These are phyloP conservation scores for Xylariales sp. DNA, from an alignment of 2,329 filamentous ascomycete species.

Conservation along the genomic window DNA sequence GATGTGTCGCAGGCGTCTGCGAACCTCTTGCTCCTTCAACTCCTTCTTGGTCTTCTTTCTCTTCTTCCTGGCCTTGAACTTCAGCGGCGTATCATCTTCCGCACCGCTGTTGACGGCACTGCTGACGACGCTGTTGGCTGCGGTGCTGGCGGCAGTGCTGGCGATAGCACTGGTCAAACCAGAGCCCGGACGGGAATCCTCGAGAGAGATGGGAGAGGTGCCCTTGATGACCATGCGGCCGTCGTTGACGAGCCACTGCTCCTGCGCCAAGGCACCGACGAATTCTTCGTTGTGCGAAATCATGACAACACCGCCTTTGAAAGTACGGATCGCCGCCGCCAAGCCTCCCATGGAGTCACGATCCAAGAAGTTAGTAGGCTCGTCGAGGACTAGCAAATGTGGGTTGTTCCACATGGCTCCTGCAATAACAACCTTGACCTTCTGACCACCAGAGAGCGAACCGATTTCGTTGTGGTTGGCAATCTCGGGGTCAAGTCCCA, in stretches of 20 bases:
- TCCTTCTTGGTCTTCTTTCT: conserved; percentile 99
- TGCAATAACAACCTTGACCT: conserved; percentile 97
- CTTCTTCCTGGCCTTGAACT: conserved; percentile 90
- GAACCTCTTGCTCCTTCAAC: conserved; percentile 85
- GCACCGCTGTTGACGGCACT: conserved; percentile 75
- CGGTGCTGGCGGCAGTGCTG: conserved; percentile 41
- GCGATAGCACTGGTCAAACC: conserved; percentile 50
- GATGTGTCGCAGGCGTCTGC: conserved; percentile 81
- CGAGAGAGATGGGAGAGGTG: conserved; percentile 72
- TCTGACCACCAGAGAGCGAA: conserved; percentile 92
- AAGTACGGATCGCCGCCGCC: conserved; percentile 96
- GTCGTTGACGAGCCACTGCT: conserved; percentile 92
- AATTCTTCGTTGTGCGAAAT: conserved; percentile 99
- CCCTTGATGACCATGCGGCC: conserved; percentile 84
- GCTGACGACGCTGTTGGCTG: conserved; percentile 49
- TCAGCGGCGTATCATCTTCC: conserved; percentile 75
- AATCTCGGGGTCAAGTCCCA: conserved; percentile 94
- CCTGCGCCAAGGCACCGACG: conserved; percentile 88
- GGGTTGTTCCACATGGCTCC: conserved; percentile 99
- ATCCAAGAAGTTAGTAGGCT: conserved; percentile 98
- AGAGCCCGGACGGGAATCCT: conserved; percentile 68
- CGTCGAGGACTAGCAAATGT: conserved; percentile 93
- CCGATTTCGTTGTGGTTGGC: conserved; percentile 99
- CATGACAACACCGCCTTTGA: conserved; percentile 97
- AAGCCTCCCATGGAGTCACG: conserved; percentile 95